Evolutionary conservation across 805 yeast genomes (phyloP), one percentile per base, ranked within the genome.

Genomic region (Saturnispora kantuleensis): DNA sequence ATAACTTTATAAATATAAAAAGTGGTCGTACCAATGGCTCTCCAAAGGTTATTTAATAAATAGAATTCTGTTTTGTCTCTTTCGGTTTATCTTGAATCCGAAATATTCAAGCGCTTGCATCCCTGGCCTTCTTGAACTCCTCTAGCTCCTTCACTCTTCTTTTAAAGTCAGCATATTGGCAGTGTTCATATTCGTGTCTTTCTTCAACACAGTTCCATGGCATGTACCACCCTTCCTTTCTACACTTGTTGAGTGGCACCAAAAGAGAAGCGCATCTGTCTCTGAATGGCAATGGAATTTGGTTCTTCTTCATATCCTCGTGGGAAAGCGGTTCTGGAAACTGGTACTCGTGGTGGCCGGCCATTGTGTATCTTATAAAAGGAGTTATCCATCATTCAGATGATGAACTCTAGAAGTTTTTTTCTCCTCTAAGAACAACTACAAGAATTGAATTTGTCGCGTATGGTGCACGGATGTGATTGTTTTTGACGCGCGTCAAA

Each of bases 151-250:
- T 70, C 47, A 82, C 84, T 65, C 95, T 76, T 68, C 93, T 76
- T 60, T 79, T 73, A 68, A 81, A 84, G 60, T 86, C 95, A 62
- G 79, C 63, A 61, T 82, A 82, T 64, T 85, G 84, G 63, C 95
- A 85, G 59, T 83, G 83, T 63, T 85, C 95, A 71, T 88, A 86
- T 35, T 57, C 79, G 55, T 86, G 94, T 60, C 87, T 77, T 66
- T 81, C 86, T 51, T 81, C 81, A 47, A 73, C 70, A 56, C 95
- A 85, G 54, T 76, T 77, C 84, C 84, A 79, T 29, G 85, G 85
- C 60, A 78, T 52, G 54, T 66, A 79, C 57, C 66, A 63, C 10
- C 73, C 70, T 53, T 78, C 80, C 42, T 67, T 65, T 46, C 84
- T 73, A 58, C 85, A 79, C 54, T 74, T 73, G 61, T 76, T 76